Evolutionary conservation across 2,329 filamentous ascomycete species (phyloP), one percentile per base, ranked within the genome.

Genomic region (Coniella lustricola): DNA sequence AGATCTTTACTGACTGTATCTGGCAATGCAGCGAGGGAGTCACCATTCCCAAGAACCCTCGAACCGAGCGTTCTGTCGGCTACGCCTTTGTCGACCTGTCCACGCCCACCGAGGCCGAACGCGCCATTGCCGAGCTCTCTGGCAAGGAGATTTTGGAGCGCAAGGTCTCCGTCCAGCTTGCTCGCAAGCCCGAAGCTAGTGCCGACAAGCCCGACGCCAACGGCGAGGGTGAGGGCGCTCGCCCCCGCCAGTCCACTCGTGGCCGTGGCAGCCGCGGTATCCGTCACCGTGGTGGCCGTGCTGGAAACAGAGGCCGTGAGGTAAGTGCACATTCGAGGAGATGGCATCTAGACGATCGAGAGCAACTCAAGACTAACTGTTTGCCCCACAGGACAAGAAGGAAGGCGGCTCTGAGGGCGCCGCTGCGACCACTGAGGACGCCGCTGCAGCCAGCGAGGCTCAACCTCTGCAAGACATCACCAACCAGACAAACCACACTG

Each of bases 1-100:
- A 17, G 40, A 18, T 16, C n/a, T 29, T 39, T 54, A 52, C 66
- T 74, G 57, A 73, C 65, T 31, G 60, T 50, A 22, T 50, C 21
- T n/a, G 35, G 14, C 34, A 40, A 49, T 59, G 50, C 64, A 97
- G 93, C 73, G 93, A 98, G 79, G 95, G 89, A 71, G 91, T 91
- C 70, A 97, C 93, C 62, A 98, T 98, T 72, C 93, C 93, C 60
- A 95, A 94, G 81, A 97, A 98, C 79, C 93, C 93, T 67, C 91
- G 93, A 71, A 98, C 91, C 73, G 91, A 90, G 73, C 91, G 93
- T 68, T 91, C 93, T 57, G 93, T 98, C 69, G 93, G 93, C 66
- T 98, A 97, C 72, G 93, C 93, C 67, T 98, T 98, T 68, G 93
- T 98, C 69, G 93, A 97, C 67, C 86, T 98, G 58, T 94, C 89